Evolutionary conservation across 139 green algal species (phyloP).

Genomic region (Chlamydomonas incerta): DNA sequence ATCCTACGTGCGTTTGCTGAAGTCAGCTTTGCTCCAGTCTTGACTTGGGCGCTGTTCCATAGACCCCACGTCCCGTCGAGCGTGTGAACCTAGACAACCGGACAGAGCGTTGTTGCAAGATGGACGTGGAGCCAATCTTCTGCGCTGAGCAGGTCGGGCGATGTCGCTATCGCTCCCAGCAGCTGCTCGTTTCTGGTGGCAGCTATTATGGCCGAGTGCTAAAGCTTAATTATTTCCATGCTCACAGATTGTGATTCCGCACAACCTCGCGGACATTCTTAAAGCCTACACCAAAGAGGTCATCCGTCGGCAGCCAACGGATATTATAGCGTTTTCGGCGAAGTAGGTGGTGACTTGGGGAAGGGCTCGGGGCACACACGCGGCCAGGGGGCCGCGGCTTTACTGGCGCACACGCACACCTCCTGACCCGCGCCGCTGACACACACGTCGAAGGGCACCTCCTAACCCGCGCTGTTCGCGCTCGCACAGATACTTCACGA

Average conservation of each 20-base stretch:
- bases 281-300: slow-evolving; percentile 90
- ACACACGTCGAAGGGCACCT: neutral
- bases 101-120: too few relatives aligned
- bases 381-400: neutral
- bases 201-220: too few relatives aligned
- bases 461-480: neutral
- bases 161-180: too few relatives aligned
- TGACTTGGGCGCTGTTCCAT: too few relatives aligned
- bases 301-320: slow-evolving; percentile 73
- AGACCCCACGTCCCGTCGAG: too few relatives aligned
- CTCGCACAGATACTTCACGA: slow-evolving; percentile 77
- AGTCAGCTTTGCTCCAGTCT: too few relatives aligned
- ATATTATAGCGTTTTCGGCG: slow-evolving; percentile 79
- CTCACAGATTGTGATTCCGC: slow-evolving; percentile 77
- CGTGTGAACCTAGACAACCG: too few relatives aligned
- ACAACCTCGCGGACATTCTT: slow-evolving; percentile 79
- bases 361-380: too few relatives aligned
- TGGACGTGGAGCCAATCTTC: slow-evolving; percentile 77
- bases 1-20: too few relatives aligned
- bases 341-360: too few relatives aligned
- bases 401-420: neutral
- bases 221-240: too few relatives aligned
- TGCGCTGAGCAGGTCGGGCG: slow-evolving; percentile 70
- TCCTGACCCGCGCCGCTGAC: neutral
- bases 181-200: too few relatives aligned